These are phyloP conservation scores for Gleditsia sinensis DNA, from an alignment of 306 rosid species.

Conservation along the genomic window DNA sequence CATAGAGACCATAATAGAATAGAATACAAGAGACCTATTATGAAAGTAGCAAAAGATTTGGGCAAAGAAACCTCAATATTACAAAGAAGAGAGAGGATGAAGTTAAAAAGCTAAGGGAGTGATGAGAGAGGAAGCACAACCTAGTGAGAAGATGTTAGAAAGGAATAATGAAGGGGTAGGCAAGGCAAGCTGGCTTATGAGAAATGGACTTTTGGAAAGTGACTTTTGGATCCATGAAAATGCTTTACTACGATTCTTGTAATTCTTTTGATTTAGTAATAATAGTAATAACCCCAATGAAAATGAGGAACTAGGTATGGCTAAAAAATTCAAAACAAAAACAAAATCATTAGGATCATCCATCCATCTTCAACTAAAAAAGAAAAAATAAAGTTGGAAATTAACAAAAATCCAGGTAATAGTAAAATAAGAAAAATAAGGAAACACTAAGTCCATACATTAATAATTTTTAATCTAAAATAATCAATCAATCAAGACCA, in stretches of 20 bases:
- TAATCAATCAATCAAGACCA: no score
- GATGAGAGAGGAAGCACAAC: neutral
- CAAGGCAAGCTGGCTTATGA: neutral
- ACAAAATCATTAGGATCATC: neutral
- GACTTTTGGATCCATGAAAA: no score
- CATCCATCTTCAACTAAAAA: neutral
- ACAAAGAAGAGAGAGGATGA: no score
- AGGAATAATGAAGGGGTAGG: no score
- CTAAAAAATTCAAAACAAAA: conserved; percentile 1
- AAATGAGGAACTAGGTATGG: neutral
- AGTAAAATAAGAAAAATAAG: neutral
- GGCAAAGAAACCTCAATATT: neutral
- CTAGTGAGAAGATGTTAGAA: neutral
- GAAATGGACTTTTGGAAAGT: no score
- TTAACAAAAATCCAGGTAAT: neutral
- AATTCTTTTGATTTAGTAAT: neutral
- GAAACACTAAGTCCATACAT: neutral
- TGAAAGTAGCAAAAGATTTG: neutral
- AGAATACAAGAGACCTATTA: neutral
- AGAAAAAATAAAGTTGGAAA: neutral
- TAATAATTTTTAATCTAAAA: no score
- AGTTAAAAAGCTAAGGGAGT: neutral
- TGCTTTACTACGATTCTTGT: neutral
- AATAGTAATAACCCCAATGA: neutral
- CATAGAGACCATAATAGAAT: neutral